phyloP scores from a whole-genome alignment of 306 rosid genomes.

The Purshia tridentata region DNA sequence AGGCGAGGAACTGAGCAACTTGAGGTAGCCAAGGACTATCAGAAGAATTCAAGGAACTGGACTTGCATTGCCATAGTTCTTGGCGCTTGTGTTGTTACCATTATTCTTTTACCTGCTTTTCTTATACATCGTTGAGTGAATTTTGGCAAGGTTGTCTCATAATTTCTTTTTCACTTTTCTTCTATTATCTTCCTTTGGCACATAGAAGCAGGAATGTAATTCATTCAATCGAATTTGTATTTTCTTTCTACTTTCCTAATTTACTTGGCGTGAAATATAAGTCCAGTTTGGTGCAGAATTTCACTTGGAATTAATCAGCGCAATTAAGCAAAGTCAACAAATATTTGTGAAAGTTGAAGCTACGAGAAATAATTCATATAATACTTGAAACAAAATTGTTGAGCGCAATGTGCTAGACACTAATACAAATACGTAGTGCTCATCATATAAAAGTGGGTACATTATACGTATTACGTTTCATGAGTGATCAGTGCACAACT shows the following conservation, averaged over 20 bases:
- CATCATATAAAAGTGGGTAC: too few relatives aligned
- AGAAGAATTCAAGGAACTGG: constrained; percentile 71
- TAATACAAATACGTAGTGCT: too few relatives aligned
- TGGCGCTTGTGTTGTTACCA: constrained; percentile 10
- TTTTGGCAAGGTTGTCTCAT: not conserved
- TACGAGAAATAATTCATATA: not conserved
- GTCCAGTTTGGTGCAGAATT: not conserved
- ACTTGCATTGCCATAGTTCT: constrained; percentile 57
- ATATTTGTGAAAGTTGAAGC: not conserved
- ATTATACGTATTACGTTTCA: too few relatives aligned
- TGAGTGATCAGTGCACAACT: too few relatives aligned
- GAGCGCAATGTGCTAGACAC: too few relatives aligned
- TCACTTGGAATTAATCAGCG: not conserved
- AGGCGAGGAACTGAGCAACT: constrained; percentile 70
- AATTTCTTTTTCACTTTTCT: not conserved
- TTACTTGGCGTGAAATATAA: not conserved
- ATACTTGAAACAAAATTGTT: too few relatives aligned
- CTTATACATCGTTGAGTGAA: not conserved
- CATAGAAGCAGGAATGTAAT: not conserved
- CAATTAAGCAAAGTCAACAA: not conserved
- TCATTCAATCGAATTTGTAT: not conserved
- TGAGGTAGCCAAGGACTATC: constrained; percentile 59
- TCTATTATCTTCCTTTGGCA: not conserved
- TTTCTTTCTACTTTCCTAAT: not conserved
- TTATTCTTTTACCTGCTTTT: constrained; percentile 14